Evolutionary conservation across 2,329 filamentous ascomycete genomes (phyloP), one percentile per base, ranked within the genome.

Genomic region (Coleophoma eucalyptorum): DNA sequence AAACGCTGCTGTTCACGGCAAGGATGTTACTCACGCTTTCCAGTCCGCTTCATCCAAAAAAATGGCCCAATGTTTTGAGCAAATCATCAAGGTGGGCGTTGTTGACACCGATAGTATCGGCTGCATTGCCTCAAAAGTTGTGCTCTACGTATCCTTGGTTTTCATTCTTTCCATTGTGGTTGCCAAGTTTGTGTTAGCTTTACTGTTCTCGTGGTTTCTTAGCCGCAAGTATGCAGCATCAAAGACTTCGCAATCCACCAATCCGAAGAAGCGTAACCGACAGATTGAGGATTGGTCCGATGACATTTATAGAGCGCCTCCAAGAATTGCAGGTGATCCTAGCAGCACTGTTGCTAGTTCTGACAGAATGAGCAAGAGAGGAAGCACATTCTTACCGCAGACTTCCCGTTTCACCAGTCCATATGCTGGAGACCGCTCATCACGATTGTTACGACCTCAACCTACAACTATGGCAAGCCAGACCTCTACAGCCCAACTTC

Each of bases 271-370:
- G 71, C 85, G 94, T 52, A 87, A 92, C 60, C 84, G 87, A 60
- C 91, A 97, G 72, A 99, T 99, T 58, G 94, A 99, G 69, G 93
- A 97, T 62, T 99, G 94, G 94, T 87, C 87, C 13, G 90, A 97
- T 58, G 94, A 99, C 65, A 99, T 99, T 62, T 97, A 99, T 69
- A 88, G 91, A 41, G 89, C 93, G 3, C 90, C 91, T 20, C 85
- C 87, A 49, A 88, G 91, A 58, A 77, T 97, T 56, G 81, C 86
- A 3, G 94, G 84, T 16, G 83, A 96, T 61, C 74, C 87, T 40
- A 80, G 82, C 52, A 87, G 82, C 63, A 85, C 81, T 46, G 79
- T 83, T 53, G 70, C 71, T 16, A 78, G 77, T 11, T 76, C 79
- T 13, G 90, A 93, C 56, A 81, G 88, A 48, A 78, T 75, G 50